Conservation (phyloP, 345 rosid species). For the Hypericum androsaemum region DNA sequence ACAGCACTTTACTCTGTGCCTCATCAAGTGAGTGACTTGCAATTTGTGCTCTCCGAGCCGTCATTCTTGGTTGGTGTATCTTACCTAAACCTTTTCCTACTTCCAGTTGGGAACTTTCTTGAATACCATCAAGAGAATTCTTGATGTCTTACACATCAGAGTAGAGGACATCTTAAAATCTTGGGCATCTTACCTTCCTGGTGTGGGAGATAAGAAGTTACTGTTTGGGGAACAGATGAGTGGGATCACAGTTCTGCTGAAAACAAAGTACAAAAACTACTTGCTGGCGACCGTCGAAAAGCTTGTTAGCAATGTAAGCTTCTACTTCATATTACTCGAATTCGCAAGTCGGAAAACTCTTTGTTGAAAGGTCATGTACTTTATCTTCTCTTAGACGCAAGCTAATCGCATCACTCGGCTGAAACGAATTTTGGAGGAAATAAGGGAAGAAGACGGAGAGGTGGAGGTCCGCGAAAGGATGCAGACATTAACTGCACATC, state of each 20-base stretch:
- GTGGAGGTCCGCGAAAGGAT: slow-evolving; percentile 78
- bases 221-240: slow-evolving; percentile 87
- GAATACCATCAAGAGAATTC: slow-evolving; percentile 83
- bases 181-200: slow-evolving; percentile 83
- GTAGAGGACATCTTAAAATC: slow-evolving; percentile 73
- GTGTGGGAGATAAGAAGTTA: slow-evolving; percentile 60
- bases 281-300: slow-evolving; percentile 88
- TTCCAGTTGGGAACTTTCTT: slow-evolving; percentile 76
- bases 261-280: slow-evolving; percentile 89
- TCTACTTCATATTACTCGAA: background rate
- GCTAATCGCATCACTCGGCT: slow-evolving; percentile 58
- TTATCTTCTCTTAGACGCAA: slow-evolving; percentile 44
- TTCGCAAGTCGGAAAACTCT: background rate
- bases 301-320: slow-evolving; percentile 74
- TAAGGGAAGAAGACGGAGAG: slow-evolving; percentile 86
- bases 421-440: slow-evolving; percentile 80
- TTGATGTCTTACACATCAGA: slow-evolving; percentile 73
- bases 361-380: no score
- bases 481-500: slow-evolving; percentile 64
- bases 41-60: background rate
- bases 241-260: slow-evolving; percentile 70
- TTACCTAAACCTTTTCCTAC: slow-evolving; percentile 8
- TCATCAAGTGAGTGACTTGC: slow-evolving; percentile 44
- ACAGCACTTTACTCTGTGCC: slow-evolving; percentile 63
- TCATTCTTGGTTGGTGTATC: background rate